A percentile compares a stretch with the other conserved stretches of the same genome.
Conservation (phyloP, 192 early-diverging fungal species). For the Entophlyctis luteolus region DNA sequence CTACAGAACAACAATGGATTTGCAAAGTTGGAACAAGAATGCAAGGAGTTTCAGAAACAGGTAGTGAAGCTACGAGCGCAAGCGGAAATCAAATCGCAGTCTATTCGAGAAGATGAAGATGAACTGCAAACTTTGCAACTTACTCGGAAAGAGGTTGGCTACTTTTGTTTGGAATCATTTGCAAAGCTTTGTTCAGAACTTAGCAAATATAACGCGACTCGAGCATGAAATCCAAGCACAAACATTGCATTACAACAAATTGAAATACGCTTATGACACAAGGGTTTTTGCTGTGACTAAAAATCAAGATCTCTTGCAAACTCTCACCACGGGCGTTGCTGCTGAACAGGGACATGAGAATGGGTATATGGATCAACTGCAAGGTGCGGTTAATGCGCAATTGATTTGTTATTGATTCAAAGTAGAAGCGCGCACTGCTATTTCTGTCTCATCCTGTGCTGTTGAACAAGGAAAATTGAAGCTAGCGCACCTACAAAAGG, state of each 20-base stretch:
- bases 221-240: too few species aligned
- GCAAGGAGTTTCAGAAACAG: slow-evolving; percentile 74
- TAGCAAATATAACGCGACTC: too few species aligned
- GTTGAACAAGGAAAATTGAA: slow-evolving; percentile 78
- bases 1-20: slow-evolving; percentile 51
- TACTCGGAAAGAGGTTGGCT: slow-evolving; percentile 1
- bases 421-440: slow-evolving; percentile 21
- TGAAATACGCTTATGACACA: slow-evolving; percentile 49
- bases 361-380: slow-evolving; percentile 95
- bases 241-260: too few species aligned
- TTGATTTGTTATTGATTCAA: neutral
- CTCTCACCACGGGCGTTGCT: slow-evolving; percentile 88
- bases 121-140: neutral
- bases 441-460: slow-evolving; percentile 22
- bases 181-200: too few species aligned
- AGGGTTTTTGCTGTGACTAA: slow-evolving; percentile 60
- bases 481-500: slow-evolving; percentile 67
- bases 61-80: slow-evolving; percentile 82
- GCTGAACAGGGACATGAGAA: slow-evolving; percentile 88
- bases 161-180: neutral
- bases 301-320: slow-evolving; percentile 73
- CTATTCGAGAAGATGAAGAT: slow-evolving; percentile 71
- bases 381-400: slow-evolving; percentile 41
- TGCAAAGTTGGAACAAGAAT: slow-evolving; percentile 63
- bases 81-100: slow-evolving; percentile 70